Percentiles rank a stretch among this genome's conserved stretches.
phyloP scores from a whole-genome alignment of 2,329 filamentous ascomycete genomes.

The Lachnellula hyalina region DNA sequence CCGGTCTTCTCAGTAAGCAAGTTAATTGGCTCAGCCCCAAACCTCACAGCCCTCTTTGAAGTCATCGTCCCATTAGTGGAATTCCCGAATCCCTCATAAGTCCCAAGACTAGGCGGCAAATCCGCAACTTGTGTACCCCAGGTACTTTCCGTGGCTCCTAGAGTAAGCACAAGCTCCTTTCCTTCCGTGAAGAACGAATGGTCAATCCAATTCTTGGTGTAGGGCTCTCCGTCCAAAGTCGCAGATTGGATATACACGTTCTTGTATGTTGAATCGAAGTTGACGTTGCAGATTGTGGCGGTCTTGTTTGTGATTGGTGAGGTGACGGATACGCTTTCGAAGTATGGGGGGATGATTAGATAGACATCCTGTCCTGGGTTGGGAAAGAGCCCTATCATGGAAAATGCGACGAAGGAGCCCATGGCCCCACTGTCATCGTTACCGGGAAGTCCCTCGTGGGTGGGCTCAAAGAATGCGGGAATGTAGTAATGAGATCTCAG shows the following conservation, averaged over 20 bases:
- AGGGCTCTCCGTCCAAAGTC: constrained; percentile 53
- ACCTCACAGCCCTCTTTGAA: constrained; percentile 16
- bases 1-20: constrained; percentile 16
- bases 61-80: constrained; percentile 10
- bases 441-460: constrained; percentile 56
- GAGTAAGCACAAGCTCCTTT: constrained; percentile 54
- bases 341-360: constrained; percentile 63
- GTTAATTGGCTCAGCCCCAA: constrained; percentile 7
- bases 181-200: constrained; percentile 64
- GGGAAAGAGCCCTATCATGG: constrained; percentile 47
- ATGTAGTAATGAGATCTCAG: constrained; percentile 58
- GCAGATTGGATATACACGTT: constrained; percentile 60
- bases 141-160: constrained; percentile 53
- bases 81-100: constrained; percentile 23
- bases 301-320: constrained; percentile 52
- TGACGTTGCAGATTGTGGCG: constrained; percentile 52
- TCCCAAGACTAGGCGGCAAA: constrained; percentile 51
- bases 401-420: constrained; percentile 24
- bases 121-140: constrained; percentile 58
- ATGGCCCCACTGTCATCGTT: constrained; percentile 69
- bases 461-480: constrained; percentile 55
- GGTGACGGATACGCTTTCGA: constrained; percentile 52
- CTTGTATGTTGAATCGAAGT: constrained; percentile 54
- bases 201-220: constrained; percentile 60
- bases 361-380: constrained; percentile 66